Evolutionary conservation across 2,329 filamentous ascomycete genomes (phyloP).

Genomic region (Monilinia fructigena): DNA sequence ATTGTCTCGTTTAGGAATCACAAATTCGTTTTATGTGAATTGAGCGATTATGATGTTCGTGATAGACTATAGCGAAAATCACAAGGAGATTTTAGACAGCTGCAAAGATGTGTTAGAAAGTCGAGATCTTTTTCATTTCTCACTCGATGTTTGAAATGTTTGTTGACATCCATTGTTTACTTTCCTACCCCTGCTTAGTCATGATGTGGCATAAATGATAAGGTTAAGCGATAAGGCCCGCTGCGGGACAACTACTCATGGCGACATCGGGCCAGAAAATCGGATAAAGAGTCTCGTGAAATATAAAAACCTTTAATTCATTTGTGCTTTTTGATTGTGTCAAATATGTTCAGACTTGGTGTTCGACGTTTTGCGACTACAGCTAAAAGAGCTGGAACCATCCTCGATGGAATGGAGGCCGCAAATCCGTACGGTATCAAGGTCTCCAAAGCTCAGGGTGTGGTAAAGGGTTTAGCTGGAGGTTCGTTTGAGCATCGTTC

Average conservation of each 20-base stretch:
- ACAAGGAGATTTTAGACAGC: background rate
- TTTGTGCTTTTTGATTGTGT: background rate
- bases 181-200: constrained; percentile 23
- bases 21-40: background rate
- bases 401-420: constrained; percentile 47
- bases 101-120: background rate
- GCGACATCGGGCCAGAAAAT: constrained; percentile 9
- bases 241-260: constrained; percentile 6
- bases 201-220: background rate
- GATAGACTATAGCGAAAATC: background rate
- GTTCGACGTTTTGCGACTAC: constrained; percentile 57
- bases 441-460: constrained; percentile 65
- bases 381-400: constrained; percentile 50
- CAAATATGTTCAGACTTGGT: constrained; percentile 54
- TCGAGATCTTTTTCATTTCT: constrained; percentile 12
- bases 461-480: constrained; percentile 65
- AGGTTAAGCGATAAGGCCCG: constrained; percentile 23
- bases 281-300: constrained; percentile 14
- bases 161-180: constrained; percentile 24
- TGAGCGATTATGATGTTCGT: background rate
- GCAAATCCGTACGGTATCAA: constrained; percentile 56
- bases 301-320: background rate
- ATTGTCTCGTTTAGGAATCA: background rate
- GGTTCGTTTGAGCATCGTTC: constrained; percentile 47
- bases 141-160: constrained; percentile 7